phyloP scores from a whole-genome alignment of 768 basidiomycete species.

The Scleroderma citrinum region DNA sequence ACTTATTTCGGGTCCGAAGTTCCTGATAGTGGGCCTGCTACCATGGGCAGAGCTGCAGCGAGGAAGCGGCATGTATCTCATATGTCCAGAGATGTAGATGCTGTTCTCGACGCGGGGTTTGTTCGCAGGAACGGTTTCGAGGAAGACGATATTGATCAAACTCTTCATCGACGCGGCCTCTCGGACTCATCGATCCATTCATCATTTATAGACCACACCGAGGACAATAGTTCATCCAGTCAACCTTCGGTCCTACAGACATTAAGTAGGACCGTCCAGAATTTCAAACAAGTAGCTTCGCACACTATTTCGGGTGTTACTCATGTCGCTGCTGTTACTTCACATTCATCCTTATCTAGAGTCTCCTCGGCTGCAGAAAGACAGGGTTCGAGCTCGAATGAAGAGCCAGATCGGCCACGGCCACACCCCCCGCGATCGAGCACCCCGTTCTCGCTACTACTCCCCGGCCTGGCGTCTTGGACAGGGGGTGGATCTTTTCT shows the following conservation, averaged over 20 bases:
- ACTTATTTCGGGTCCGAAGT: slow-evolving; percentile 11
- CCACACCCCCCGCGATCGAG: slow-evolving; percentile 18
- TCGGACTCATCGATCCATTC: slow-evolving; percentile 92
- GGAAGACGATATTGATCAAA: slow-evolving; percentile 47
- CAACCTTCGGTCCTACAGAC: slow-evolving; percentile 45
- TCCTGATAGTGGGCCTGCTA: slow-evolving; percentile 21
- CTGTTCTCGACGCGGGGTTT: slow-evolving; percentile 58
- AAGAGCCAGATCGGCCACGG: slow-evolving; percentile 6
- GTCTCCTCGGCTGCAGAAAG: slow-evolving; percentile 4
- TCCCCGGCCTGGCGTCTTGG: slow-evolving; percentile 34
- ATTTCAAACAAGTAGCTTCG: slow-evolving; percentile 33
- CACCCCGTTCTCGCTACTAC: slow-evolving; percentile 21
- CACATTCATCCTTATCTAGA: slow-evolving; percentile 7
- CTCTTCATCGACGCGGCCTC: slow-evolving; percentile 71
- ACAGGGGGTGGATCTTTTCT: slow-evolving; percentile 19
- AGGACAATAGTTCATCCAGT: slow-evolving; percentile 18
- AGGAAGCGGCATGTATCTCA: slow-evolving; percentile 16
- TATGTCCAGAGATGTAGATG: slow-evolving; percentile 70
- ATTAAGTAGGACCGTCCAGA: slow-evolving; percentile 49
- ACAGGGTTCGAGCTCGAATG: slow-evolving; percentile 1
- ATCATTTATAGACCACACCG: slow-evolving; percentile 60
- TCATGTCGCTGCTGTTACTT: slow-evolving; percentile 3
- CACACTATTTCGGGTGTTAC: slow-evolving; percentile 22
- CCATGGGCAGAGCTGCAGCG: slow-evolving; percentile 15
- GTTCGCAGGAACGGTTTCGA: slow-evolving; percentile 28